phyloP scores from a whole-genome alignment of 2,329 filamentous ascomycete genomes.

The Chaetomium sp. region DNA sequence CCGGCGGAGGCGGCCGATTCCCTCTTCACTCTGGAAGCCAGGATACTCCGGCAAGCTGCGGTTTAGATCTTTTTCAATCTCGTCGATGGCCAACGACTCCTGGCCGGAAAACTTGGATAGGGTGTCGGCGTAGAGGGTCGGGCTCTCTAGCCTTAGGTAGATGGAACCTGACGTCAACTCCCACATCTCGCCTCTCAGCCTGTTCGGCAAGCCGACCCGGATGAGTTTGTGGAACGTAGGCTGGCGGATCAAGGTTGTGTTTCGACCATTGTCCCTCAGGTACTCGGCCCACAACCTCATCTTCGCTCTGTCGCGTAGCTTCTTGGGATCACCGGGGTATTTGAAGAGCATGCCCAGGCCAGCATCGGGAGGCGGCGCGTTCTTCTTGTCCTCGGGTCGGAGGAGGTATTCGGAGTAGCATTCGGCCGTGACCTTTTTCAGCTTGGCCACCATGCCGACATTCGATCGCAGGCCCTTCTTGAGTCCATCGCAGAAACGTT shows the following conservation, averaged over 20 bases:
- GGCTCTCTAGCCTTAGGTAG: conserved; percentile 83
- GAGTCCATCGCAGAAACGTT: conserved; percentile 92
- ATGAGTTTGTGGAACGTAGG: conserved; percentile 98
- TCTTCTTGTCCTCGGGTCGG: conserved; percentile 63
- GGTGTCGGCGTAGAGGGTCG: conserved; percentile 81
- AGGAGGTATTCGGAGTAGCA: conserved; percentile 90
- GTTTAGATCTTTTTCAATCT: conserved; percentile 98
- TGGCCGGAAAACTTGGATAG: conserved; percentile 79
- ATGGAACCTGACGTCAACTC: conserved; percentile 91
- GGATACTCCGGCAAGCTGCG: conserved; percentile 95
- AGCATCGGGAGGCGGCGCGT: conserved; percentile 76
- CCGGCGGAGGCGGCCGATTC: conserved; percentile 83
- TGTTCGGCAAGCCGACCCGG: conserved; percentile 89
- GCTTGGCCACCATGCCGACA: conserved; percentile 83
- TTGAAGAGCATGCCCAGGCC: conserved; percentile 89
- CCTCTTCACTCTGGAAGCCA: conserved; percentile 94
- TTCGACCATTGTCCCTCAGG: conserved; percentile 90
- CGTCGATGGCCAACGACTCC: conserved; percentile 93
- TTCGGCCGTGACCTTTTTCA: conserved; percentile 76
- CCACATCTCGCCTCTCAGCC: conserved; percentile 92
- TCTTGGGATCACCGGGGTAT: conserved; percentile 93
- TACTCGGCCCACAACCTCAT: conserved; percentile 98
- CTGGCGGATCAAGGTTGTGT: conserved; percentile 87
- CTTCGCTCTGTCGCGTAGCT: conserved; percentile 91
- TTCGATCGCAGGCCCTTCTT: conserved; percentile 86